Base-by-base conservation (phyloP, 1,139 yeast species). In the Sugiyamaella japonica region DNA sequence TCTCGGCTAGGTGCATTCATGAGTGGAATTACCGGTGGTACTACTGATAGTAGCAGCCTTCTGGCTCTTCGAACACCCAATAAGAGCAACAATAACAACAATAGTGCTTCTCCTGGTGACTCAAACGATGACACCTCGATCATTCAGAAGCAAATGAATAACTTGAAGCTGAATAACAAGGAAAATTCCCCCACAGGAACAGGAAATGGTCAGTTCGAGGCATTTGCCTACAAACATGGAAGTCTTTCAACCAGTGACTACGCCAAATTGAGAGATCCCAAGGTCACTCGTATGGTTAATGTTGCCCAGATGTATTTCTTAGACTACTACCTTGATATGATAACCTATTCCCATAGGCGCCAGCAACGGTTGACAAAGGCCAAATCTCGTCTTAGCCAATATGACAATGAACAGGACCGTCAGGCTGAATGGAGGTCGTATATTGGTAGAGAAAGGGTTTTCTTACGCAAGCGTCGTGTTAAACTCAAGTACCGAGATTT, bases 401-500 rank as follows among this genome's bases (percentile, higher is more conserved):
- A 81, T 51, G 75, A 84, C 4, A 71, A 72, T 15, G 68, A 70
- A 1, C 74, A 73, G 23, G 81, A 83, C 63, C 82, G 81, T 59
- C 84, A 82, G 48, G 71, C 79, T 59, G 93, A 89, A 67, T 87
- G 96, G 95, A 82, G 80, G 63, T 82, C 84, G 55, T 93, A 95
- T 68, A 76, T 84, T 31, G 90, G 93, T 16, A 80, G 95, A 57
- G 99, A 95, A 71, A 77, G 96, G 51, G 91, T 89, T 6, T 79
- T 84, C 53, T 76, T 95, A 64, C 81, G 99, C 60, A 90, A 90
- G 70, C 80, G 97, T 66, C 81, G 99, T 66, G 79, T 89, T 59
- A 89, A 90, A 71, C 96, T 97, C 47, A 89, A 87, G 69, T 93
- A 90, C 69, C 91, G 90, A 64, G 99, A 95, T 70, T 95, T 95